Base-by-base conservation (phyloP, 306 rosid species). In the Castanospermum australe region DNA sequence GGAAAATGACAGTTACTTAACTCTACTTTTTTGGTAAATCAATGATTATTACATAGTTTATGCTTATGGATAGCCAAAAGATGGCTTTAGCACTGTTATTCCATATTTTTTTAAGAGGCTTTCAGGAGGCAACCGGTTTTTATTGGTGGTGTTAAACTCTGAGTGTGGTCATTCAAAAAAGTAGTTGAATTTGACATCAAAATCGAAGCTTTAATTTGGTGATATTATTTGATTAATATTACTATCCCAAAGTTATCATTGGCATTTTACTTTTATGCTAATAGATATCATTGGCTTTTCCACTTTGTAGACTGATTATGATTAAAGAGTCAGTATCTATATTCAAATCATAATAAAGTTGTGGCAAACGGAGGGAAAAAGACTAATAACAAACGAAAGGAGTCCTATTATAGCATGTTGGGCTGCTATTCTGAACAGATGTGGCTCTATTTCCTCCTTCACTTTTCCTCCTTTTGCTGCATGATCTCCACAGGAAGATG, bases 91-190 rank as follows among this genome's bases (percentile, higher is more conserved):
- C 71, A 78, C 76, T 64, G 66, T 78, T 78, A 41, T 17, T 56
- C 61, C 60, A 30, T 61, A 41, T 71, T 22, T 22, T 45, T 41
- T 61, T 54, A 61, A 44, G 65, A 35, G 50, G 74, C 82, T 71
- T 82, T 71, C 32, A 73, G 71, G 60, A 73, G 50, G 33, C 83
- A 52, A 82, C 3, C 55, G 63, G 9, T 75, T 63, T 63, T 51
- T 30, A 71, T 41, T 39, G 41, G 32, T 71, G 68, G 45, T 61
- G 15, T 74, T 65, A 51, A 51, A 52, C 57, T 5, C 65, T 39
- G 6, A 65, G 67, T 51, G 52, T 78, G 69, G 55, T 75, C 67
- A 60, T 86, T 82, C 75, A 67, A 74, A 59, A 33, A 71, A 75
- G 50, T 42, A 21, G 55, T 76, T 65, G 77, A 74, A 77, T 75